Conservation (phyloP, 148 eudicot genomes). For the Diospyros lotus region DNA sequence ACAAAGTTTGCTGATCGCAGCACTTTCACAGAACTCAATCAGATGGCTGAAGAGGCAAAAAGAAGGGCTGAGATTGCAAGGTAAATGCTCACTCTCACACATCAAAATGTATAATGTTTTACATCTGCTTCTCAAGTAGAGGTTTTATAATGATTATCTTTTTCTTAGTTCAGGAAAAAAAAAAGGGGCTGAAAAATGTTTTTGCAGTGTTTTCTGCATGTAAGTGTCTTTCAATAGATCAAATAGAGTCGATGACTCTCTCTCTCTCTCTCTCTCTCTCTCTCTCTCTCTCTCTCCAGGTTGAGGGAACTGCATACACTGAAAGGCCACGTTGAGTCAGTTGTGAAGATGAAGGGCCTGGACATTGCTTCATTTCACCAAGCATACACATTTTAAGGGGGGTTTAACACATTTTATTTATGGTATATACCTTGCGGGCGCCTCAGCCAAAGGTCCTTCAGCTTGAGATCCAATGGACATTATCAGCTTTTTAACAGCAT, state of each 20-base stretch:
- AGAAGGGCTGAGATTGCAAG: conserved; percentile 70
- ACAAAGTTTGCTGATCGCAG: conserved; percentile 35
- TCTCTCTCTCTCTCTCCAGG: conserved; percentile 20
- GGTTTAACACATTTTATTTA: no score
- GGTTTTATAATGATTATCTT: no score
- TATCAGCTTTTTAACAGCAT: no score
- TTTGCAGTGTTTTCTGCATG: neutral
- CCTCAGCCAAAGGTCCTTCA: no score
- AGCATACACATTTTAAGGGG: no score
- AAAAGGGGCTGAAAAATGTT: neutral
- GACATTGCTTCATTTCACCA: no score
- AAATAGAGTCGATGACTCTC: neutral
- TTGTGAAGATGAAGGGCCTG: no score
- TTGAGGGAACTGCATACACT: conserved; percentile 39
- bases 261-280: neutral
- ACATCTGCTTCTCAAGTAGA: neutral
- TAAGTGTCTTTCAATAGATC: no score
- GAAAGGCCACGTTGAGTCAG: conserved; percentile 33
- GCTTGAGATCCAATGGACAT: no score
- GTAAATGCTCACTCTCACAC: conserved; percentile 19
- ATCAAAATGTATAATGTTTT: neutral
- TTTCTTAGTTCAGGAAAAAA: no score
- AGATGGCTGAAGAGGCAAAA: conserved; percentile 68
- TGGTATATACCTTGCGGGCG: no score
- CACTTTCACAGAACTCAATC: conserved; percentile 49